Conservation (phyloP, 345 rosid species). For the Pistacia atlantica region DNA sequence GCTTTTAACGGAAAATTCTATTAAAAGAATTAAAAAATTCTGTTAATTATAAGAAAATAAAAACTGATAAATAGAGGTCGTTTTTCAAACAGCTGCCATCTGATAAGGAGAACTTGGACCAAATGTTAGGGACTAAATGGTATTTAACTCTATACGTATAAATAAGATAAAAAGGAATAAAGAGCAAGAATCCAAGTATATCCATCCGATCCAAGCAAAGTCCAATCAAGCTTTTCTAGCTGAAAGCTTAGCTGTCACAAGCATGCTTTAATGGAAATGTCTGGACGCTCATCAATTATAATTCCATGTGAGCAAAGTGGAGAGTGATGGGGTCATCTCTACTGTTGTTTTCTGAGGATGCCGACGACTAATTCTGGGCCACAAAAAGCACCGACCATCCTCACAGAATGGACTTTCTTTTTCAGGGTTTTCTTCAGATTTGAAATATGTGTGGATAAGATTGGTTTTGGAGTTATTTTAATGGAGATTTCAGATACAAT, state of each 20-base stretch:
- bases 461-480: not conserved
- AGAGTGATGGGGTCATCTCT: conserved; percentile 14
- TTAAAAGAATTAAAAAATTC: no score
- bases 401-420: not conserved
- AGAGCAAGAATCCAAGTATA: not conserved
- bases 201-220: conserved; percentile 19
- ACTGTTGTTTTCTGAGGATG: not conserved
- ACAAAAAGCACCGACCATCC: conserved; percentile 56
- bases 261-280: conserved; percentile 44
- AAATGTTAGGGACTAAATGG: no score
- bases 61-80: no score
- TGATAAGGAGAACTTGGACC: no score
- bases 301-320: conserved; percentile 33
- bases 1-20: no score
- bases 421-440: not conserved
- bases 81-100: no score
- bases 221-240: conserved; percentile 18
- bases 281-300: conserved; percentile 51
- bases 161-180: no score
- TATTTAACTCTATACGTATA: no score
- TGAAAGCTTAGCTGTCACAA: conserved; percentile 34
- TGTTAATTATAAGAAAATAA: no score
- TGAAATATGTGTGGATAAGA: conserved; percentile 22
- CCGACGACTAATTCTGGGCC: conserved; percentile 25
- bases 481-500: not conserved